Conservation (phyloP, 345 rosid genomes). For the Eucalyptus microcorys region DNA sequence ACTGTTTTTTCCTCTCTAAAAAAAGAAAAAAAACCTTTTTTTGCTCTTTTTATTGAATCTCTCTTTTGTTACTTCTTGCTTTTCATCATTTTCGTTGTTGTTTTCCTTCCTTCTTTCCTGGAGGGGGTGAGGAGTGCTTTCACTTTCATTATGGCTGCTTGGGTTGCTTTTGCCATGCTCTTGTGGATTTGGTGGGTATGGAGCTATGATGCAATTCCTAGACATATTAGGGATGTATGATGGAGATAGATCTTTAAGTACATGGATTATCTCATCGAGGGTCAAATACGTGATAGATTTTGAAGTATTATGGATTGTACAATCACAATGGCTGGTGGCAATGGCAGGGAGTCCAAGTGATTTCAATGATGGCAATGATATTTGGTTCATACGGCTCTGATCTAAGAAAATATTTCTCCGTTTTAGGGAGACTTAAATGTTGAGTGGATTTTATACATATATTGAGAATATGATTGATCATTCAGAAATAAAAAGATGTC, state of each 20-base stretch:
- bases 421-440: background rate
- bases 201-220: background rate
- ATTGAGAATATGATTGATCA: background rate
- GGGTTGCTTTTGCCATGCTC: background rate
- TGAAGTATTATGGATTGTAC: background rate
- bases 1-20: background rate
- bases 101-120: background rate
- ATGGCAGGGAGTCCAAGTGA: background rate
- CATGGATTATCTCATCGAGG: background rate
- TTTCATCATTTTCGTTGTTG: background rate
- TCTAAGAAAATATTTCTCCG: background rate
- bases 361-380: background rate
- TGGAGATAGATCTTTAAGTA: background rate
- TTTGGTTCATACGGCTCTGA: background rate
- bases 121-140: background rate
- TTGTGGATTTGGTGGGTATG: background rate
- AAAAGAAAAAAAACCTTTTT: background rate
- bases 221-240: background rate
- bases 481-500: background rate
- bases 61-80: background rate
- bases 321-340: background rate
- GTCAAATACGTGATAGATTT: too few relatives aligned
- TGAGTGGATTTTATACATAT: background rate
- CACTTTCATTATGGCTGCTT: background rate
- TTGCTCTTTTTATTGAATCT: background rate